phyloP scores from a whole-genome alignment of 2,329 filamentous ascomycete species.

The Colletotrichum sp. region DNA sequence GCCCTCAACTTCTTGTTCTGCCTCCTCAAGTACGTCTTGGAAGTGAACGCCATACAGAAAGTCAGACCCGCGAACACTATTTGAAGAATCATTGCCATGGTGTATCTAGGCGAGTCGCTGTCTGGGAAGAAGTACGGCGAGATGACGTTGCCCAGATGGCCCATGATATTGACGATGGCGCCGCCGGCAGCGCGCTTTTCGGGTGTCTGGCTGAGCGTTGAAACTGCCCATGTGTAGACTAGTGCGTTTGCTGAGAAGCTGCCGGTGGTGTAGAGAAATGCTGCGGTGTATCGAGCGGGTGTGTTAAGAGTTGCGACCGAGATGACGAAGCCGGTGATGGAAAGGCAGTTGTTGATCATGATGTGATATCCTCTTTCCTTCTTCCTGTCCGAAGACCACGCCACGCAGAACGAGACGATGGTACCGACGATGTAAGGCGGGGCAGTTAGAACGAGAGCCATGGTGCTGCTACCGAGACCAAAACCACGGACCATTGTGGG shows the following conservation, averaged over 20 bases:
- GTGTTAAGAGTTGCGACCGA: conserved; percentile 33
- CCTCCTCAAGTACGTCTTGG: conserved; percentile 13
- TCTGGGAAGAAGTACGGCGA: conserved; percentile 48
- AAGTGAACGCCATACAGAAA: neutral
- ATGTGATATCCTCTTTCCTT: conserved; percentile 47
- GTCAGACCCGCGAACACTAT: conserved; percentile 17
- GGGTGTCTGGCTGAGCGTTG: conserved; percentile 43
- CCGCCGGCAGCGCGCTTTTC: conserved; percentile 49
- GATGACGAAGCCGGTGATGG: conserved; percentile 43
- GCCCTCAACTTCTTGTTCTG: conserved; percentile 22
- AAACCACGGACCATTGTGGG: conserved; percentile 37
- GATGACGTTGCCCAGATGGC: conserved; percentile 49
- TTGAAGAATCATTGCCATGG: conserved; percentile 39
- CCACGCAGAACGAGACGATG: conserved; percentile 44
- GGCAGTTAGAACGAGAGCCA: conserved; percentile 49
- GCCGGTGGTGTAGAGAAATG: conserved; percentile 40
- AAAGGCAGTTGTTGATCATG: conserved; percentile 39
- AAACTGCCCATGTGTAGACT: conserved; percentile 43
- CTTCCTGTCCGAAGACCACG: conserved; percentile 45
- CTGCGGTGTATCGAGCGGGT: conserved; percentile 33
- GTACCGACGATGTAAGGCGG: conserved; percentile 52
- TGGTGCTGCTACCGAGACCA: conserved; percentile 35
- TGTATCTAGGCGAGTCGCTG: conserved; percentile 42
- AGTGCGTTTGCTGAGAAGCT: conserved; percentile 42
- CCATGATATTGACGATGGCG: conserved; percentile 47